phyloP scores from a whole-genome alignment of 192 early-diverging fungal species.

The Entomortierella lignicola region DNA sequence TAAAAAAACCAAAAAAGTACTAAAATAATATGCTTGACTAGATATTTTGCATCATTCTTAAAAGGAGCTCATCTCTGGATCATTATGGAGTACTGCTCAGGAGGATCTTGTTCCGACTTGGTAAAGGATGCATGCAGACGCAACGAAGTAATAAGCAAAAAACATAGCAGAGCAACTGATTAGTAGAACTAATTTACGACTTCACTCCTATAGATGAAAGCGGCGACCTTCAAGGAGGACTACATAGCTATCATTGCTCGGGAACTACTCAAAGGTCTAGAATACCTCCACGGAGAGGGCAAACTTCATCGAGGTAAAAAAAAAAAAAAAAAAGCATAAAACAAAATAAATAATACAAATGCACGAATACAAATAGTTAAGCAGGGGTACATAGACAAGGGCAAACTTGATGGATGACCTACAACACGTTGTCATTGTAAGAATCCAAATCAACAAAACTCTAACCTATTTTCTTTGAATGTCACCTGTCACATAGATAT shows the following conservation, averaged over 20 bases:
- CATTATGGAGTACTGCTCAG: constrained; percentile 98
- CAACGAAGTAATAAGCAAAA: background rate
- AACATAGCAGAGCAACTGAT: too few relatives aligned
- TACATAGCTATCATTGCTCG: constrained; percentile 93
- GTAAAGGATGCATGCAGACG: constrained; percentile 52
- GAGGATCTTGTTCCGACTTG: constrained; percentile 94
- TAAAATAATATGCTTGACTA: too few relatives aligned
- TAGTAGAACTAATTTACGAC: too few relatives aligned
- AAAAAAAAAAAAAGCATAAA: background rate
- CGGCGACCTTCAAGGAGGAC: constrained; percentile 84
- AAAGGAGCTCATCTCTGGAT: constrained; percentile 95
- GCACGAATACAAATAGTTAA: background rate
- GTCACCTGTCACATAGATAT: constrained; percentile 36
- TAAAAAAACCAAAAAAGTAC: too few relatives aligned
- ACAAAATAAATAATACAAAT: background rate
- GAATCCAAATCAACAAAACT: constrained; percentile 23
- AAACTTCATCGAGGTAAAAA: constrained; percentile 82
- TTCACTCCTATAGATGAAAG: constrained; percentile 77
- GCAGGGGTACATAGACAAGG: background rate
- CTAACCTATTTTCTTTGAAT: constrained; percentile 11
- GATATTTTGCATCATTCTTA: constrained; percentile 93
- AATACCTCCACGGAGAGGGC: constrained; percentile 91
- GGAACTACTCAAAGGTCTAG: constrained; percentile 89
- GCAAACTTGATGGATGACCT: background rate
- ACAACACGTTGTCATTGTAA: background rate